Evolutionary conservation across 1,284 basidiomycete species (phyloP), one percentile per base, ranked within the genome.

Genomic region (Ustilago loliicola): DNA sequence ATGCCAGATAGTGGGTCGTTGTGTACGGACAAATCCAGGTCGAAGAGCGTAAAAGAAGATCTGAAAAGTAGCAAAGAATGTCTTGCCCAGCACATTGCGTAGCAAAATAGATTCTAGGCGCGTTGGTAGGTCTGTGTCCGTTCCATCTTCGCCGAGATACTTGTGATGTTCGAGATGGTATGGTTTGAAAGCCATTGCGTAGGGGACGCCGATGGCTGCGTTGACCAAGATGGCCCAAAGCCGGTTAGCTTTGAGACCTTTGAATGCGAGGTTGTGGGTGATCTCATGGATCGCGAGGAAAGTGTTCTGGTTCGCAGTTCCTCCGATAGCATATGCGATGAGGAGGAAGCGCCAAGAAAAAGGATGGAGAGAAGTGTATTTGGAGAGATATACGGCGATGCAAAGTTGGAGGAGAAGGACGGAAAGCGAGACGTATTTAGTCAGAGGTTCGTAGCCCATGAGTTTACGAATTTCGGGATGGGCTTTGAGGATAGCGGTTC

Each of bases 271-370:
- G 86, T 98, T 98, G 87, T 99, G 96, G 1, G 96, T 98, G 79
- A 99, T 98, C 85, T 99, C 96, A 86, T 99, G 96, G 66, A 99
- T 97, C 27, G 96, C 95, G 42, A 99, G 90, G 87, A 99, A 99
- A 30, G 95, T 90, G 87, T 99, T 98, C 86, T 99, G 96, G 88
- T 98, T 99, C 19, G 93, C 92, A 0, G 96, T 98, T 4, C 94
- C 97, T 5, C 96, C 96, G 61, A 99, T 89, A 9, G 89, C 89
- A 86, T 98, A 99, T 0, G 96, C 94, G 10, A 89, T 89, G 38
- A 93, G 79, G 53, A 98, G 85, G 87, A 97, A 96, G 48, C 88
- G 85, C 61, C 90, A 90, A 6, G 93, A 94, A 56, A 93, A 86
- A 0, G 93, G 91, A 51, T 90, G 89, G 61, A 88, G 86, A 11